Base-by-base conservation (phyloP, 106 monocot genomes). In the Cymbidium sinense region DNA sequence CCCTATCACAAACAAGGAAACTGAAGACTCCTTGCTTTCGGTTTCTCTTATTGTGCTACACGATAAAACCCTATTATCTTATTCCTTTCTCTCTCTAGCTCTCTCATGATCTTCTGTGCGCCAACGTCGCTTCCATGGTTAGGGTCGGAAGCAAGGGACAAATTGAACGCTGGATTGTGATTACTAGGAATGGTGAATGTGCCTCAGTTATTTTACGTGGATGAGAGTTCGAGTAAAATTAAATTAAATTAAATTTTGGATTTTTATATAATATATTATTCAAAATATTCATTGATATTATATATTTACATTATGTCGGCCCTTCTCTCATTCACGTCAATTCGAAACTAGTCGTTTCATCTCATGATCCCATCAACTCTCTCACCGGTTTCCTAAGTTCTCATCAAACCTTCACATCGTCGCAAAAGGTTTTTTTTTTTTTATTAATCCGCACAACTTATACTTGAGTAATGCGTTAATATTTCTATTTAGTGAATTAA, bases 21-120 rank as follows among this genome's bases (percentile, higher is more conserved):
- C 71, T 71, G 71, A 37, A 20, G 20, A 36, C 19, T 28, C 19
- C 6, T 29, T 71, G 34, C 71, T 36, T n/a, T 31, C 31, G 2
- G 5, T 71, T 71, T 71, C 71, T 71, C 71, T 71, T 71, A 30
- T 71, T 28, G 36, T 71, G 35, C 34, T 71, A 36, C 35, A 71
- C 34, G 58, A 58, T 58, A 58, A 58, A n/a, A 58, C 7, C 58
- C 58, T 23, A 58, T 23, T 58, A n/a, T 30, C 69, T 69, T 10
- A 27, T 15, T 69, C 69, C 21, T 8, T 33, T 62, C 61, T 25
- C 23, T 62, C 61, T 62, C 54, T 54, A 4, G 4, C n/a, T n/a
- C 8, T 25, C 61, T 62, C 61, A 62, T 62, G 61, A 62, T 3
- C 25, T 62, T 62, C 61, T 62, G 61, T 62, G 61, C 61, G 61